Conservation (phyloP, 1,139 yeast genomes). For the Nadsonia starkeyi-henricii region DNA sequence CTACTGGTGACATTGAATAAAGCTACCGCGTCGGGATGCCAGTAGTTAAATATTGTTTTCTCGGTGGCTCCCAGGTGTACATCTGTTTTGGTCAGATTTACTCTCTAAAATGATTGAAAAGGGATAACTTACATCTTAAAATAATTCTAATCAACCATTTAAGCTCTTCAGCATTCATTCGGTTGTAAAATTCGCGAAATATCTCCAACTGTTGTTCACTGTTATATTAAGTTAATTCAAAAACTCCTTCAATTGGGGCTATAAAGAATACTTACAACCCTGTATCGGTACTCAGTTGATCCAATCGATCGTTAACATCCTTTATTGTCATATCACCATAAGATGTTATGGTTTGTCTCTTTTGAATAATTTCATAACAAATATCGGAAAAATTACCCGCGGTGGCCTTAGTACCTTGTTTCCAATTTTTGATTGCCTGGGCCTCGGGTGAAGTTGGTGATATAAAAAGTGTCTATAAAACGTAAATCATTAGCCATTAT, state of each 20-base stretch:
- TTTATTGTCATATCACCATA: slow-evolving; percentile 33
- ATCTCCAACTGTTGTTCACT: slow-evolving; percentile 24
- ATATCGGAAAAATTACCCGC: slow-evolving; percentile 30
- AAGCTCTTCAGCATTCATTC: slow-evolving; percentile 49
- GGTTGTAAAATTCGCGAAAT: slow-evolving; percentile 37
- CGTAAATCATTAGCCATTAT: too few relatives aligned
- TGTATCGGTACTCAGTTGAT: slow-evolving; percentile 27
- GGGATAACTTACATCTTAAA: slow-evolving; percentile 29
- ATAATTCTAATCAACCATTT: slow-evolving; percentile 58
- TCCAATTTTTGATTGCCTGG: slow-evolving; percentile 34
- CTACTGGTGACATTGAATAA: slow-evolving; percentile 57
- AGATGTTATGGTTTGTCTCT: slow-evolving; percentile 26
- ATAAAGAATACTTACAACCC: slow-evolving; percentile 5
- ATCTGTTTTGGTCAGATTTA: slow-evolving; percentile 7
- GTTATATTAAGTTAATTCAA: slow-evolving; percentile 6
- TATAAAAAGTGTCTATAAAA: slow-evolving; percentile 32
- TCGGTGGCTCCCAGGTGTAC: slow-evolving; percentile 43
- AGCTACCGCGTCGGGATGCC: slow-evolving; percentile 73
- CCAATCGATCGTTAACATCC: slow-evolving; percentile 45
- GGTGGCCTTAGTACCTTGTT: slow-evolving; percentile 22
- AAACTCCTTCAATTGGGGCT: not conserved
- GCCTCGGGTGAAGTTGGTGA: slow-evolving; percentile 39
- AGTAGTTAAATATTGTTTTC: slow-evolving; percentile 40
- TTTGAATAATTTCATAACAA: slow-evolving; percentile 25
- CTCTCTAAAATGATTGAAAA: not conserved